Evolutionary conservation across 306 rosid species (phyloP).

Genomic region (Cyclanthera cordifolia): DNA sequence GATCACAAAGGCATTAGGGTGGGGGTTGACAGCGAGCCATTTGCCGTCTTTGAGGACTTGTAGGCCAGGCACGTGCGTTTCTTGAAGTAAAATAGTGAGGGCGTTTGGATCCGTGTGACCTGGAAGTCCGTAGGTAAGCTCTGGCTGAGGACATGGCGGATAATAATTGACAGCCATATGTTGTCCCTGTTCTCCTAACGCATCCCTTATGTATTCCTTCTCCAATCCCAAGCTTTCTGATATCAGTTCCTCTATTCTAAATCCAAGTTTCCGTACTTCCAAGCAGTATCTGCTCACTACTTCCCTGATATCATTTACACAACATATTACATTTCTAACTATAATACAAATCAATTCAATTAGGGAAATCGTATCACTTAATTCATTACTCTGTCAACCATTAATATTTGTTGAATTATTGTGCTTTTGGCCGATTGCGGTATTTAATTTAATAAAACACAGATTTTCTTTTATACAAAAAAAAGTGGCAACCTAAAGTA

Average conservation of each 20-base stretch:
- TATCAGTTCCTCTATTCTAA: constrained; percentile 44
- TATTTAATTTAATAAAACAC: too few species aligned
- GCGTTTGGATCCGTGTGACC: constrained; percentile 94
- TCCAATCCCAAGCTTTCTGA: constrained; percentile 76
- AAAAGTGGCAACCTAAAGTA: too few species aligned
- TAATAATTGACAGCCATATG: constrained; percentile 93
- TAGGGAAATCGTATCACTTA: too few species aligned
- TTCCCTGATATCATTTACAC: constrained; percentile 31
- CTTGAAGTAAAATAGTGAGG: constrained; percentile 78
- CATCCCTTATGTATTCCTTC: constrained; percentile 35
- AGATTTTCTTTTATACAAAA: too few species aligned
- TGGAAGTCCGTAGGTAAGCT: constrained; percentile 78
- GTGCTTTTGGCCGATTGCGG: too few species aligned
- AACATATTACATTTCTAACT: neutral
- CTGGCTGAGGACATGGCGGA: constrained; percentile 89
- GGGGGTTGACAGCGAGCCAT: constrained; percentile 68
- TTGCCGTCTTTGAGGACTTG: constrained; percentile 72
- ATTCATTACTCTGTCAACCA: too few species aligned
- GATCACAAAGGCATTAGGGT: constrained; percentile 71
- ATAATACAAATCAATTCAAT: too few species aligned
- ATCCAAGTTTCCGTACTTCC: constrained; percentile 51
- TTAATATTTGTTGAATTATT: too few species aligned
- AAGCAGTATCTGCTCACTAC: constrained; percentile 38
- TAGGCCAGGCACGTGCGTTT: constrained; percentile 52
- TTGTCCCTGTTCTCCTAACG: constrained; percentile 73